Evolutionary conservation across 108 stramenopile genomes (phyloP).

Genomic region (Nitzschia sp.): DNA sequence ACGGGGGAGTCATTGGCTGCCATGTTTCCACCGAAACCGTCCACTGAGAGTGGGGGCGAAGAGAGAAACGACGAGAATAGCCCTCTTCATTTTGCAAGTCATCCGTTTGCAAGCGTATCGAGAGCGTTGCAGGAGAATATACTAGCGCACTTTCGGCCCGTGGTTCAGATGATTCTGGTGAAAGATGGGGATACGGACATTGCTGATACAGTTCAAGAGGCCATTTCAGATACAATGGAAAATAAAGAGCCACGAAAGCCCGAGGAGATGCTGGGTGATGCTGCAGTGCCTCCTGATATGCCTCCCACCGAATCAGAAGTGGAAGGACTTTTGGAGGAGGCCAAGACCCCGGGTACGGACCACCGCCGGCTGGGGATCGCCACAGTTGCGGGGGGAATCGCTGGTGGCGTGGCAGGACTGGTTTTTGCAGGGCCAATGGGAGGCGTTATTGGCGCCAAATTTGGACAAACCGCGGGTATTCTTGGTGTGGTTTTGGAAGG

Average conservation of each 20-base stretch:
- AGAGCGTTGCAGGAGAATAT: slow-evolving; percentile 59
- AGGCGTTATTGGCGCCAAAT: slow-evolving; percentile 29
- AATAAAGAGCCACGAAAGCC: background rate
- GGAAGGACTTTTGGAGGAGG: slow-evolving; percentile 14
- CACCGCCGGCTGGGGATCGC: slow-evolving; percentile 41
- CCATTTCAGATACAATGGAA: slow-evolving; percentile 3
- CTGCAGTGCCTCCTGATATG: background rate
- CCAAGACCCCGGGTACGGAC: background rate
- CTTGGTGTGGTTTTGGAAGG: slow-evolving; percentile 39
- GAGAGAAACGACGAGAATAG: slow-evolving; percentile 3
- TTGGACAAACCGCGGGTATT: slow-evolving; percentile 27
- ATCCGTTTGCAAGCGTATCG: slow-evolving; percentile 48
- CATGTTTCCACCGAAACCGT: slow-evolving; percentile 15
- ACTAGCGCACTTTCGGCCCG: slow-evolving; percentile 25
- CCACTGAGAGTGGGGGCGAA: background rate
- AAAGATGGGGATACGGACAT: background rate
- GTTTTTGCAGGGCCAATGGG: slow-evolving; percentile 62
- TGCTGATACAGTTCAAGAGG: background rate
- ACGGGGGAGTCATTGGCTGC: background rate
- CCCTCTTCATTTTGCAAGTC: slow-evolving; percentile 39
- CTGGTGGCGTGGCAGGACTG: slow-evolving; percentile 65
- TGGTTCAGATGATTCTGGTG: background rate
- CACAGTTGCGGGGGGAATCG: slow-evolving; percentile 56
- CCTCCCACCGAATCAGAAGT: background rate
- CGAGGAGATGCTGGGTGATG: background rate